phyloP scores from a whole-genome alignment of 257 asterid species.

The Solanum acaule region DNA sequence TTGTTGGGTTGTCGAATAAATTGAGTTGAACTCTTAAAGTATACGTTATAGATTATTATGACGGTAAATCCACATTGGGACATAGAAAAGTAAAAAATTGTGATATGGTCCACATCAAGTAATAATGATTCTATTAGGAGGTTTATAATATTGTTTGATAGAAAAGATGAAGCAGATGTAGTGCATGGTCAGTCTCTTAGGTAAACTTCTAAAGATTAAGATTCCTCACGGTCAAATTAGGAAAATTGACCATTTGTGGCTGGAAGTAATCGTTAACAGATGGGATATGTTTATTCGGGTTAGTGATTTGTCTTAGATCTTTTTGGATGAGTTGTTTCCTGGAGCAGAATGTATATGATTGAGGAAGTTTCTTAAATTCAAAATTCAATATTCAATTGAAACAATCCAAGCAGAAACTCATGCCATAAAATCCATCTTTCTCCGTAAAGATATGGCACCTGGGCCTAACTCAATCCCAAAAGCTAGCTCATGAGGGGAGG shows the following conservation, averaged over 20 bases:
- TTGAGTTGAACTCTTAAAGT: background rate
- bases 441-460: no score
- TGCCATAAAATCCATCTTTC: background rate
- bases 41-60: background rate
- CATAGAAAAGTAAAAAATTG: background rate
- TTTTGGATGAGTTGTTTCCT: background rate
- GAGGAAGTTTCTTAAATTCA: background rate
- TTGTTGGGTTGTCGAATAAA: background rate
- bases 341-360: background rate
- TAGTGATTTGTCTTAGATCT: background rate
- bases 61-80: background rate
- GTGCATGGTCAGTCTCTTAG: background rate
- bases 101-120: background rate
- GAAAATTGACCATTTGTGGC: background rate
- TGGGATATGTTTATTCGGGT: background rate
- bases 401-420: background rate
- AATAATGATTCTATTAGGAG: background rate
- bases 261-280: background rate
- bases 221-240: background rate
- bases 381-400: background rate
- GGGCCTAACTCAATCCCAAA: no score
- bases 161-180: background rate
- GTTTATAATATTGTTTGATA: background rate
- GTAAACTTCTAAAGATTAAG: background rate
- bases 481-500: no score